Base-by-base conservation (phyloP, 139 green algal species). In the Picochlorum sp. region DNA sequence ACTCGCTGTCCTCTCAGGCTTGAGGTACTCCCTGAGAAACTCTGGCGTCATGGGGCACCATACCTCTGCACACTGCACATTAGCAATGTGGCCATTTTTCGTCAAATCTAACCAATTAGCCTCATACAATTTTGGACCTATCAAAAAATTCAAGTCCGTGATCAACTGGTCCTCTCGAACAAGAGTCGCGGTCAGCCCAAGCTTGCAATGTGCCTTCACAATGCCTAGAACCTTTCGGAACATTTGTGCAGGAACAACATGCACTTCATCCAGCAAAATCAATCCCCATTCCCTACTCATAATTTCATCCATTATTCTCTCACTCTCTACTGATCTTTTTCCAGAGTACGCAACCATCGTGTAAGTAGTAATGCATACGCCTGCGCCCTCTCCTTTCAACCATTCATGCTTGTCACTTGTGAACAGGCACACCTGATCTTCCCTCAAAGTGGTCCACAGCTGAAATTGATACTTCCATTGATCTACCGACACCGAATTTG, bases 51-150 rank as follows among this genome's bases (percentile, higher is more conserved):
- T 97, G 28, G 86, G 82, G 76, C 94, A 99, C 94, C 94, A 98
- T 45, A 99, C 71, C 80, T 99, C 93, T 1, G 81, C 86, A 71
- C 93, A 99, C 81, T 96, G 89, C 62, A 99, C 94, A 63, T 97
- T 96, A 59, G 94, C 94, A 65, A 98, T 97, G 83, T 96, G 91
- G 0, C 94, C 94, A 0, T 86, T 89, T 4, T 81, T 73, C 15
- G 92, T 93, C 41, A 99, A 79, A 84, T 99, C 94, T 62, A 98
- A 81, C 94, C 94, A 99, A 78, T 98, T 98, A 65, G 94, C 94
- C 76, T 99, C 94, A 63, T 98, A 99, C 69, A 99, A 86, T 82
- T 98, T 97, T 62, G 92, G 88, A 18, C 88, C 77, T 82, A 99
- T 99, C 11, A 99, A 83, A 74, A 98, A 99, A 80, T 98, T 98